Evolutionary conservation across 371 early-diverging fungal genomes (phyloP), one percentile per base, ranked within the genome.

Genomic region (Lichtheimia ornata): DNA sequence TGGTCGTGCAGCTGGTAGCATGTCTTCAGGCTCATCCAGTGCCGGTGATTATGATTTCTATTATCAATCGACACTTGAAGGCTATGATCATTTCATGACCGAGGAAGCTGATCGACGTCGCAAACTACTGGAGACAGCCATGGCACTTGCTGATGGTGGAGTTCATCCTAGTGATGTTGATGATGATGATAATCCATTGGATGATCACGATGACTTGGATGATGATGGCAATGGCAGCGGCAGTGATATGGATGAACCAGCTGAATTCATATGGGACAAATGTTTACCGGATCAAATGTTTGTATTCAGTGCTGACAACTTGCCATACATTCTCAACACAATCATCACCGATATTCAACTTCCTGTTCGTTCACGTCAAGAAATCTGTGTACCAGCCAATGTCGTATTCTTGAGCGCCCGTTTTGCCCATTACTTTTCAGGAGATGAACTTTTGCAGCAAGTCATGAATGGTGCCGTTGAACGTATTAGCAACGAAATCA

Each of bases 241-340:
- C 11, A 61, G 60, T n/a, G 70, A 77, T 15, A 69, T 69, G 1
- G 76, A 65, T 11, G 65, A 64, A n/a, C 50, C 41, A 22, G 66
- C 70, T n/a, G 81, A 83, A 53, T 93, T 93, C 74, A 76, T 88
- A 40, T 94, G 90, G 91, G 88, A 88, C 58, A 83, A 72, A 51
- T 91, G 94, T 72, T 75, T 79, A 49, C 88, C 87, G 12, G 91
- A 93, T 73, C 95, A 94, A 69, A 94, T 95, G 95, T 89, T 94
- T 80, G 97, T 95, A 17, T 92, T 96, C 71, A 84, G 87, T 22
- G 79, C 80, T 41, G 77, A 82, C 49, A 81, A 89, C 22, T 73
- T 94, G 44, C 79, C 84, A 4, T 84, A 81, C 51, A 86, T 96
- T 22, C 72, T 96, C 27, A 76, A 90, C 51, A 85, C 87, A 0